Conservation (phyloP, 140 eudicot species). For the Anethum foeniculum region DNA sequence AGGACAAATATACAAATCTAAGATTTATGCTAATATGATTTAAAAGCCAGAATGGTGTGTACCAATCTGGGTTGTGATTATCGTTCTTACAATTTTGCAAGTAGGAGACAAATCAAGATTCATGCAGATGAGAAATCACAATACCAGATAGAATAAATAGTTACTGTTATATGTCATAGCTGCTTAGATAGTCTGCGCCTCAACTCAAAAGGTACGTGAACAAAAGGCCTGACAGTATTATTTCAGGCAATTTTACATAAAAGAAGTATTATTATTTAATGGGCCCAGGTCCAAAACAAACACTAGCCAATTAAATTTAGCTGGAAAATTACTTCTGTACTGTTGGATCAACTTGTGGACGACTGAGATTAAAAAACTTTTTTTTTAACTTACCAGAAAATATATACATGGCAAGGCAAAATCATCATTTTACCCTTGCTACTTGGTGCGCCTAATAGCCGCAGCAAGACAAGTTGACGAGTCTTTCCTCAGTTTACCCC, state of each 20-base stretch:
- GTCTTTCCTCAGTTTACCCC: no score
- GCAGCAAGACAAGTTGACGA: no score
- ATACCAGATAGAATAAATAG: background rate
- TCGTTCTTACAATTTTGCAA: background rate
- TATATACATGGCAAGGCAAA: no score
- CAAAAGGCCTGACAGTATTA: background rate
- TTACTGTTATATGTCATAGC: background rate
- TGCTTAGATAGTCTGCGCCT: background rate
- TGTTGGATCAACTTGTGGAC: no score
- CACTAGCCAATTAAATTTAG: no score
- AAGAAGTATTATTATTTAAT: background rate
- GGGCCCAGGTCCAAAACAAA: no score
- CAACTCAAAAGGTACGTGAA: background rate
- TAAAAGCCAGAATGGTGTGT: background rate
- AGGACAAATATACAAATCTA: slow-evolving; percentile 3
- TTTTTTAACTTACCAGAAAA: no score
- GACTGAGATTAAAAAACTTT: no score
- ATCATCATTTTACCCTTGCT: no score
- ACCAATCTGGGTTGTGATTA: background rate
- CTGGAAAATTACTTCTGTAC: no score
- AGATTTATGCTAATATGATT: background rate
- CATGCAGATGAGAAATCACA: background rate
- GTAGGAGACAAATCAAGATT: background rate
- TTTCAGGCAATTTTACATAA: background rate
- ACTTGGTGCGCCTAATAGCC: no score